Base-by-base conservation (phyloP, 331 rosid genomes). In the Quercus tomentella region DNA sequence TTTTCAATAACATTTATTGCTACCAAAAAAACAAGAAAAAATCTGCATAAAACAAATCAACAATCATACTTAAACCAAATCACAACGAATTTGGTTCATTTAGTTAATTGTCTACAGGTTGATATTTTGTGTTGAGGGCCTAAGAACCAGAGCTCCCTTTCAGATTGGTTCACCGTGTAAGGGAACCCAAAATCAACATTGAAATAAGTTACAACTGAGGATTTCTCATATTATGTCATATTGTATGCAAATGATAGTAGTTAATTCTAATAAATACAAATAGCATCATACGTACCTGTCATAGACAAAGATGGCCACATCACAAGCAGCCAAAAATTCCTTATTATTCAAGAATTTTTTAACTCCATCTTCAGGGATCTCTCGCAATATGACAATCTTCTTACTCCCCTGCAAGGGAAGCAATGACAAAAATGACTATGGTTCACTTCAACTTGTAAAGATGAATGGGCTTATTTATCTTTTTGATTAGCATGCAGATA, bases 271-370 rank as follows among this genome's bases (percentile, higher is more conserved):
- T 30, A 55, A 15, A 33, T 16, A 52, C 61, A 77, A 77, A 58
- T 4, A 63, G 56, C 28, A 57, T 76, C 78, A 60, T 80, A 85
- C 21, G 70, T 74, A 88, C 99, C 96, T 83, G 88, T 90, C 96
- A 83, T 89, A 89, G 74, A 95, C 96, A 73, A 95, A 95, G 78
- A 90, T 89, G 81, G 98, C 98, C 67, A 90, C 98, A 79, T 95
- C 99, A 75, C 96, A 95, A 22, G 88, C 86, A 65, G 97, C 96
- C 85, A 95, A 89, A 89, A 76, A 93, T 76, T 93, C 93, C 84
- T 84, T 82, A 54, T 83, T 81, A 62, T 89, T 86, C 75, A 95
- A 82, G 78, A 79, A 73, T 43, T 73, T 76, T 11, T 88, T 82
- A 17, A 90, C 89, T 85, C 78, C 83, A 66, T 82, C 88, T 80